These are phyloP conservation scores for Neurospora pannonica DNA, from an alignment of 495 filamentous ascomycete species.

Conservation along the genomic window DNA sequence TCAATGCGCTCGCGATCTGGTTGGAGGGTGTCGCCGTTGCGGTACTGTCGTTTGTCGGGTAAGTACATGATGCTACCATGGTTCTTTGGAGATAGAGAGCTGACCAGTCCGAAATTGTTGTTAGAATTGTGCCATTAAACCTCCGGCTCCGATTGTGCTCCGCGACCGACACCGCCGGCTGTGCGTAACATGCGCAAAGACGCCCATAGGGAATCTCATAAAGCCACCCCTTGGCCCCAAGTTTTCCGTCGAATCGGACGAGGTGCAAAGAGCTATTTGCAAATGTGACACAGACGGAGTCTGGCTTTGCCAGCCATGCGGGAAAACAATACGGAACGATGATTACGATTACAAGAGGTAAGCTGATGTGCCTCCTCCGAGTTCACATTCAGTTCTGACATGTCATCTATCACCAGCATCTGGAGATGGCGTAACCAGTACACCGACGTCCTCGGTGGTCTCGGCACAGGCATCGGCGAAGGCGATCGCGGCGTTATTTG, in stretches of 20 bases:
- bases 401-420: conserved; percentile 38
- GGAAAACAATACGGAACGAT: conserved; percentile 52
- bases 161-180: conserved; percentile 67
- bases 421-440: conserved; percentile 90
- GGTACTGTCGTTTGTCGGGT: conserved; percentile 70
- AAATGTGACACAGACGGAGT: conserved; percentile 51
- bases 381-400: neutral
- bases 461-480: conserved; percentile 81
- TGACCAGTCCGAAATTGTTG: neutral
- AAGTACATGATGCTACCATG: conserved; percentile 16
- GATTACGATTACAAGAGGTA: conserved; percentile 62
- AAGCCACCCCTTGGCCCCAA: conserved; percentile 17
- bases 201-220: conserved; percentile 45
- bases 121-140: conserved; percentile 80
- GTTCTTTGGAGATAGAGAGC: neutral
- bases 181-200: conserved; percentile 60
- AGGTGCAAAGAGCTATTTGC: conserved; percentile 54
- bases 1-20: conserved; percentile 75
- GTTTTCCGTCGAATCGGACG: conserved; percentile 24
- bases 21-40: conserved; percentile 71
- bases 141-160: conserved; percentile 50
- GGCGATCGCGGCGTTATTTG: conserved; percentile 81
- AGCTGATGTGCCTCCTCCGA: neutral
- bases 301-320: conserved; percentile 78
- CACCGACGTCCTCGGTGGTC: conserved; percentile 63